phyloP scores from a whole-genome alignment of 345 rosid genomes.

The Lumnitzera littorea region DNA sequence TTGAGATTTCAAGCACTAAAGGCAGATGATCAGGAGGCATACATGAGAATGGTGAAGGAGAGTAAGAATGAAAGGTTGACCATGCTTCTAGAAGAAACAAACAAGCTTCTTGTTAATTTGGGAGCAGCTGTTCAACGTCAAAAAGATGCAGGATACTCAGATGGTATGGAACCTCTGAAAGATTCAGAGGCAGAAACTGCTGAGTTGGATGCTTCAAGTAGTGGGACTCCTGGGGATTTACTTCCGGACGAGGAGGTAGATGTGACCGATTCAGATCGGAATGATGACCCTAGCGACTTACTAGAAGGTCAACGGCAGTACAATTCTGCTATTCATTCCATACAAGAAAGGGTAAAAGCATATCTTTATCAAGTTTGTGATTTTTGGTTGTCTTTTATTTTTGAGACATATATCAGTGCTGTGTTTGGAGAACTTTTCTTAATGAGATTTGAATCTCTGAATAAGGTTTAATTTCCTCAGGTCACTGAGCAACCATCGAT shows the following conservation, averaged over 20 bases:
- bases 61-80: conserved; percentile 95
- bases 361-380: too few relatives aligned
- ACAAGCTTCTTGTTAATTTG: conserved; percentile 85
- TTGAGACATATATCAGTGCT: background rate
- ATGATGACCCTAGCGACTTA: conserved; percentile 74
- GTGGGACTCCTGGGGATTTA: conserved; percentile 59
- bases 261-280: conserved; percentile 60
- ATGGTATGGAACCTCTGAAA: conserved; percentile 57
- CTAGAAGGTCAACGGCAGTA: conserved; percentile 98
- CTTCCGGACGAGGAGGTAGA: conserved; percentile 62
- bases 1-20: conserved; percentile 92
- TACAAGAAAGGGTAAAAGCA: conserved; percentile 75
- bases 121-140: conserved; percentile 99
- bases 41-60: conserved; percentile 94
- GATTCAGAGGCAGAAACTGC: conserved; percentile 62
- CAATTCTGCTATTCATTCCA: conserved; percentile 89
- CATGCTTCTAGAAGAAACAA: conserved; percentile 87
- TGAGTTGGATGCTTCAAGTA: conserved; percentile 64
- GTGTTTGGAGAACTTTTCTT: background rate
- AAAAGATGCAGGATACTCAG: conserved; percentile 69
- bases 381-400: background rate
- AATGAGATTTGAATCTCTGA: background rate
- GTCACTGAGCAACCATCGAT: conserved; percentile 89
- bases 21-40: conserved; percentile 97
- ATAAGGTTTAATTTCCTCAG: conserved; percentile 28